Conservation (phyloP, 768 basidiomycete species). For the Xerocomellus chrysenteron region DNA sequence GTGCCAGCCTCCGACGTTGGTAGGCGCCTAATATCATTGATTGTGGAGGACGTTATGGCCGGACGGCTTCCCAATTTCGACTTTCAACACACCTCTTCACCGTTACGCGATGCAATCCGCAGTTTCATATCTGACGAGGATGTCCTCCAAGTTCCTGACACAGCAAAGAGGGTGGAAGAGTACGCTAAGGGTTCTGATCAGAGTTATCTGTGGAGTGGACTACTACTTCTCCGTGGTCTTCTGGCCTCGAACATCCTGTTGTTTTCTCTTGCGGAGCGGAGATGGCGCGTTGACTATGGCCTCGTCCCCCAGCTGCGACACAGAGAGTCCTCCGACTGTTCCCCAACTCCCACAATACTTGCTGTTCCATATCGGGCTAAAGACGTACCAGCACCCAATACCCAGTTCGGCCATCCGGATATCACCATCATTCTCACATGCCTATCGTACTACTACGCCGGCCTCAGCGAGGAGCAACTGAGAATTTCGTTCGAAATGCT, state of each 20-base stretch:
- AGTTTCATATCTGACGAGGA: constrained; percentile 13
- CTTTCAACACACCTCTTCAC: constrained; percentile 1
- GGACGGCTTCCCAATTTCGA: constrained; percentile 9
- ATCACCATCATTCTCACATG: constrained; percentile 31
- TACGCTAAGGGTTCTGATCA: not conserved
- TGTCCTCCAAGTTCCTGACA: not conserved
- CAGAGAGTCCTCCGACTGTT: no score
- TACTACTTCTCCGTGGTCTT: constrained; percentile 29
- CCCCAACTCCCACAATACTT: no score
- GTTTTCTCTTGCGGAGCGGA: constrained; percentile 26
- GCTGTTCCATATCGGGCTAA: constrained; percentile 38
- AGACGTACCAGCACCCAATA: constrained; percentile 30
- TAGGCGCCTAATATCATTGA: not conserved
- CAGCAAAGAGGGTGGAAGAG: constrained; percentile 2
- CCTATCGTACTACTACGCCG: constrained; percentile 33
- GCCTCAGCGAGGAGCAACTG: constrained; percentile 1
- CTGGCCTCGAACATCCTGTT: constrained; percentile 25
- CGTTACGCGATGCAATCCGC: not conserved
- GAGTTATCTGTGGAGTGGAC: not conserved
- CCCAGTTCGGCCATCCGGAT: constrained; percentile 39
- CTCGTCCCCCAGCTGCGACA: no score
- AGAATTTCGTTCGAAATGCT: not conserved
- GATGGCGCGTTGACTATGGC: constrained; percentile 37
- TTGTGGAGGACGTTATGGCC: constrained; percentile 5
- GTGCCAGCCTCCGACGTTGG: not conserved